These are phyloP conservation scores for Termitomyces sp. DNA, from an alignment of 768 basidiomycete species.

Conservation along the genomic window DNA sequence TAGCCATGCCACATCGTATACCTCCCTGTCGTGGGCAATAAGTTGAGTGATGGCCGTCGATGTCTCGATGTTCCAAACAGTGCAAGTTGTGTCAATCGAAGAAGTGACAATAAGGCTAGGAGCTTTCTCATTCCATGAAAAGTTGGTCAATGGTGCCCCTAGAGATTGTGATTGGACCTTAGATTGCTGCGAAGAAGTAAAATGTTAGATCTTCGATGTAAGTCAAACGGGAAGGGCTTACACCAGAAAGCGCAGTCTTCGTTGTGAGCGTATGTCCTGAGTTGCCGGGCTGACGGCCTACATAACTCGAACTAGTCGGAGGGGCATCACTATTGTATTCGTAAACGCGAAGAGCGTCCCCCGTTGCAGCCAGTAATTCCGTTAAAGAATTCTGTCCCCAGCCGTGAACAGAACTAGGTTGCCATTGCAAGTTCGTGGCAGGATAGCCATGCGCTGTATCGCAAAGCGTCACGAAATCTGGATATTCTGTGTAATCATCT, in stretches of 20 bases:
- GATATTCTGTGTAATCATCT: constrained; percentile 76
- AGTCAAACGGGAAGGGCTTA: constrained; percentile 31
- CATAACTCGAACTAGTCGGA: constrained; percentile 53
- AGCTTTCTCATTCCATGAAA: constrained; percentile 95
- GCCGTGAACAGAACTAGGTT: constrained; percentile 63
- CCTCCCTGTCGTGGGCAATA: constrained; percentile 94
- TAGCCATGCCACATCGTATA: constrained; percentile 98
- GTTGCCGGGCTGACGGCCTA: constrained; percentile 54
- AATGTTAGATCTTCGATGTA: constrained; percentile 3
- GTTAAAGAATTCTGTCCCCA: constrained; percentile 68
- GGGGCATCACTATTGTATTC: constrained; percentile 75
- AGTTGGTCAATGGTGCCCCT: constrained; percentile 90
- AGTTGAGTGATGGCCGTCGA: constrained; percentile 93
- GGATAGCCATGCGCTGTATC: constrained; percentile 88
- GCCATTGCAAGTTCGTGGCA: constrained; percentile 90
- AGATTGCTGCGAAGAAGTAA: constrained; percentile 52
- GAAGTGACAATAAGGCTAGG: constrained; percentile 93
- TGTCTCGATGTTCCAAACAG: constrained; percentile 97
- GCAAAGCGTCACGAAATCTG: constrained; percentile 84
- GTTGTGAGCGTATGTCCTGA: constrained; percentile 63
- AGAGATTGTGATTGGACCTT: constrained; percentile 83
- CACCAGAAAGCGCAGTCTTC: constrained; percentile 78
- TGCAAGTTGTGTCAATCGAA: constrained; percentile 97
- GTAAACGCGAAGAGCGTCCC: constrained; percentile 89
- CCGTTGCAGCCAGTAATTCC: constrained; percentile 90